phyloP scores from a whole-genome alignment of 495 filamentous ascomycete species.

The Aspergillus incahuasiensis region DNA sequence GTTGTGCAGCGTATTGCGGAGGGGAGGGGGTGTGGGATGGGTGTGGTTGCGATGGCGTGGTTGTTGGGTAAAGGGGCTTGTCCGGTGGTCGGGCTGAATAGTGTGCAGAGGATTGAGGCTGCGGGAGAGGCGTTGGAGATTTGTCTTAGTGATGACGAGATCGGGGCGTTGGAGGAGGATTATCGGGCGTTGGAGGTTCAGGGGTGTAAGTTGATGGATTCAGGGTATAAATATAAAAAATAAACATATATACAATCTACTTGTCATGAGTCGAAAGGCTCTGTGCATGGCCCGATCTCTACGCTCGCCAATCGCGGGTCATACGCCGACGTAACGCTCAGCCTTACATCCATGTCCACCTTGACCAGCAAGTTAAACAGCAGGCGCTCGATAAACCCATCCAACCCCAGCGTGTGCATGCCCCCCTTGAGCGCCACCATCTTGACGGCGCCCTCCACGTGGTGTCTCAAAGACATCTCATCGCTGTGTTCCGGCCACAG shows the following conservation, averaged over 20 bases:
- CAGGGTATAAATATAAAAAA: too few species aligned
- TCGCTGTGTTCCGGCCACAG: conserved; percentile 15
- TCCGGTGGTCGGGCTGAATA: conserved; percentile 60
- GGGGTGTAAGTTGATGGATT: too few species aligned
- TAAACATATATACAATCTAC: too few species aligned
- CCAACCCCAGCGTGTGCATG: conserved; percentile 14
- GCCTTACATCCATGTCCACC: neutral
- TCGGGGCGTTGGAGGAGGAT: conserved; percentile 54
- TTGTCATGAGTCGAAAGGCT: too few species aligned
- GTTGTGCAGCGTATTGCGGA: conserved; percentile 57
- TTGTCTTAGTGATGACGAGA: conserved; percentile 50
- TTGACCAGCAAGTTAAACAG: conserved; percentile 18
- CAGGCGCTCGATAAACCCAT: conserved; percentile 18
- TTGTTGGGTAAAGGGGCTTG: conserved; percentile 39
- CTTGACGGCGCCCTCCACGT: conserved; percentile 18
- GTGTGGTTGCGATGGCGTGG: conserved; percentile 61
- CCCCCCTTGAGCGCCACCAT: conserved; percentile 22
- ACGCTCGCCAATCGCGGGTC: neutral
- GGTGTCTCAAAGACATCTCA: conserved; percentile 16
- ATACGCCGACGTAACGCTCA: conserved; percentile 1
- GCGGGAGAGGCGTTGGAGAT: conserved; percentile 44
- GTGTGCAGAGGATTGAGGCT: conserved; percentile 51
- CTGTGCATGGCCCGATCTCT: too few species aligned
- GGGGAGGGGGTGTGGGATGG: conserved; percentile 52
- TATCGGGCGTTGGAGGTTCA: conserved; percentile 31